These are phyloP conservation scores for Boletellus deceptivus DNA, from an alignment of 1,284 basidiomycete genomes.

Conservation along the genomic window DNA sequence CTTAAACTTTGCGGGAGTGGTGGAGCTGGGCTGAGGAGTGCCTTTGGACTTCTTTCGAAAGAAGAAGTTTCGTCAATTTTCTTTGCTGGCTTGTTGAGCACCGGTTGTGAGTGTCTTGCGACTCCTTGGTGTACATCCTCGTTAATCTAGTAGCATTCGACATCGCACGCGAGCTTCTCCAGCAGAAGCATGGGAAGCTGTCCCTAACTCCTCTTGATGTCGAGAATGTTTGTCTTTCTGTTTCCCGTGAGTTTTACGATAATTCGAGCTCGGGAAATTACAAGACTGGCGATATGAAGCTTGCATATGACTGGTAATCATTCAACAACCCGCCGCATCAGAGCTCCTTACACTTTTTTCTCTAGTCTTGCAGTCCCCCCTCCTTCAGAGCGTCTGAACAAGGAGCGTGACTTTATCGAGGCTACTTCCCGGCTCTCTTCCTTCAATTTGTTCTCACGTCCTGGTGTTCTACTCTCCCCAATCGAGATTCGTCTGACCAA, in stretches of 20 bases:
- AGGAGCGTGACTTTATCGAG: constrained; percentile 90
- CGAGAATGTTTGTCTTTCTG: constrained; percentile 77
- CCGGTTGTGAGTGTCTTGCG: constrained; percentile 73
- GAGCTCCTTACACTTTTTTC: constrained; percentile 13
- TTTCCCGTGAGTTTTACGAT: constrained; percentile 88
- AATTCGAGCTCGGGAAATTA: constrained; percentile 90
- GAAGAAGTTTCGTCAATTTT: constrained; percentile 79
- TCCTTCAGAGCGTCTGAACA: constrained; percentile 57
- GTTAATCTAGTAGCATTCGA: constrained; percentile 61
- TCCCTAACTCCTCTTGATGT: constrained; percentile 51
- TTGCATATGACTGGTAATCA: constrained; percentile 89
- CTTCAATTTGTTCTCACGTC: constrained; percentile 74
- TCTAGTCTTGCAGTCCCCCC: constrained; percentile 72
- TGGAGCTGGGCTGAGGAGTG: constrained; percentile 62
- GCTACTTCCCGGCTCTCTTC: constrained; percentile 86
- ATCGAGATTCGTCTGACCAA: constrained; percentile 88
- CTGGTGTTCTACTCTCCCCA: constrained; percentile 78
- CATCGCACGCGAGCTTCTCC: constrained; percentile 69
- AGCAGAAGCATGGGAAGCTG: constrained; percentile 49
- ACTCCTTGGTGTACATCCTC: constrained; percentile 10
- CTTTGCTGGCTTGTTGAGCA: constrained; percentile 78
- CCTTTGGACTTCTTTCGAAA: constrained; percentile 72
- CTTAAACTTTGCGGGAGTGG: constrained; percentile 69
- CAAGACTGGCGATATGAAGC: constrained; percentile 90
- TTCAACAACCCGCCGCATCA: not conserved